phyloP scores from a whole-genome alignment of 129 eudicot species.

The Arctium lappa region DNA sequence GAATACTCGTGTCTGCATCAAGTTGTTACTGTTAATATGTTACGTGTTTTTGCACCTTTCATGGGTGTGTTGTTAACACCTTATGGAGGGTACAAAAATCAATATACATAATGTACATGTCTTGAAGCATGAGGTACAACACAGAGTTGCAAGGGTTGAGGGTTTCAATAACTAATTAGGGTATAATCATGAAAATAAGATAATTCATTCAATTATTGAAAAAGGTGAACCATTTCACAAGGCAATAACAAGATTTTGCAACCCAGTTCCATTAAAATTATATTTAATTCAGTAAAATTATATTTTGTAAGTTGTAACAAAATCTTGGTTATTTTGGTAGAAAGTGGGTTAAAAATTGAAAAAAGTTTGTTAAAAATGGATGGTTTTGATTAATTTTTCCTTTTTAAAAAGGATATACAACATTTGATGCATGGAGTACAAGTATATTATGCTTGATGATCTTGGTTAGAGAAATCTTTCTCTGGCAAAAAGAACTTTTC shows the following conservation, averaged over 20 bases:
- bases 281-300: background rate
- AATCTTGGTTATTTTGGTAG: too few species aligned
- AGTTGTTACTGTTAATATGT: background rate
- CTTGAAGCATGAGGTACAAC: background rate
- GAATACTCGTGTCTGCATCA: background rate
- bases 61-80: background rate
- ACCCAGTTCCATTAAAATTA: background rate
- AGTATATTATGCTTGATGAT: background rate
- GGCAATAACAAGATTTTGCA: too few species aligned
- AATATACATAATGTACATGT: background rate
- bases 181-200: background rate
- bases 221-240: background rate
- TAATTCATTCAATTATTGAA: background rate
- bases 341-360: background rate
- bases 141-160: background rate
- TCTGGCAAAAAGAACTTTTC: background rate
- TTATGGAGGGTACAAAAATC: background rate
- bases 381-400: too few species aligned
- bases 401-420: background rate
- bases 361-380: too few species aligned
- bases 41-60: background rate
- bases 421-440: background rate
- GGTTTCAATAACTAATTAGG: conserved; percentile 3
- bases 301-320: too few species aligned
- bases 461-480: background rate